A percentile compares a stretch with the other conserved stretches of the same genome.
Conservation (phyloP, 2,329 filamentous ascomycete genomes). For the Aspergillus ustus region DNA sequence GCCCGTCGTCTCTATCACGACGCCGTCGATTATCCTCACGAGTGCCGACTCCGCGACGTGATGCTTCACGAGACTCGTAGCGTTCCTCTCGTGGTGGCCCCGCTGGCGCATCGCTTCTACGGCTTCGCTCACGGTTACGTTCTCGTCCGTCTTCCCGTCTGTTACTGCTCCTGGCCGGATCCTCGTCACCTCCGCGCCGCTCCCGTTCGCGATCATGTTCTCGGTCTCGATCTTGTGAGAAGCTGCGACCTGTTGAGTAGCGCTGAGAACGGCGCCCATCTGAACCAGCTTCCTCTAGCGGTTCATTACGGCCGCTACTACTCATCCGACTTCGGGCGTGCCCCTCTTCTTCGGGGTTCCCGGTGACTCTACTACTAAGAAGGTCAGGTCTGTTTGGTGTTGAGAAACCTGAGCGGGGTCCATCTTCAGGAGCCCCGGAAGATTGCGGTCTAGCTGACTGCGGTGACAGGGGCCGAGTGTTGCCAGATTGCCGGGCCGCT, state of each 20-base stretch:
- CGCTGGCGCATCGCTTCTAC: conserved; percentile 36
- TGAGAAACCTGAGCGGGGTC: conserved; percentile 20
- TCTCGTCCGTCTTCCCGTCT: conserved; percentile 45
- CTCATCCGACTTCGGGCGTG: conserved; percentile 32
- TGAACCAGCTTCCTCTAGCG: conserved; percentile 39
- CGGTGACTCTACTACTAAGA: conserved; percentile 34
- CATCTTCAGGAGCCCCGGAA: conserved; percentile 33
- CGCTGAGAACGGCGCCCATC: conserved; percentile 41
- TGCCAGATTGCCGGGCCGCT: conserved; percentile 38
- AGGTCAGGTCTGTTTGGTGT: conserved; percentile 39
- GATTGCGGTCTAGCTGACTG: conserved; percentile 39
- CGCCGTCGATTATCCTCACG: conserved; percentile 43
- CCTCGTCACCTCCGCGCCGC: conserved; percentile 36
- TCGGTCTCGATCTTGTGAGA: conserved; percentile 31
- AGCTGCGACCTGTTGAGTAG: conserved; percentile 28
- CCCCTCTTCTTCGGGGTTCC: conserved; percentile 32
- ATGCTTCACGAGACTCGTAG: conserved; percentile 35
- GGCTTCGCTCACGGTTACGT: conserved; percentile 40
- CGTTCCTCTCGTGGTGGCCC: conserved; percentile 29
- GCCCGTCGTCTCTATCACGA: conserved; percentile 42
- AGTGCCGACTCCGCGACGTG: conserved; percentile 36
- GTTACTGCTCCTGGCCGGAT: conserved; percentile 28
- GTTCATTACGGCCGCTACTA: conserved; percentile 38
- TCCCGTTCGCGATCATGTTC: conserved; percentile 41
- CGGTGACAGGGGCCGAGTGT: conserved; percentile 36